A percentile compares a stretch with the other conserved stretches of the same genome.
These are phyloP conservation scores for Coelastrella sp. DNA, from an alignment of 139 green algal genomes.

Conservation along the genomic window DNA sequence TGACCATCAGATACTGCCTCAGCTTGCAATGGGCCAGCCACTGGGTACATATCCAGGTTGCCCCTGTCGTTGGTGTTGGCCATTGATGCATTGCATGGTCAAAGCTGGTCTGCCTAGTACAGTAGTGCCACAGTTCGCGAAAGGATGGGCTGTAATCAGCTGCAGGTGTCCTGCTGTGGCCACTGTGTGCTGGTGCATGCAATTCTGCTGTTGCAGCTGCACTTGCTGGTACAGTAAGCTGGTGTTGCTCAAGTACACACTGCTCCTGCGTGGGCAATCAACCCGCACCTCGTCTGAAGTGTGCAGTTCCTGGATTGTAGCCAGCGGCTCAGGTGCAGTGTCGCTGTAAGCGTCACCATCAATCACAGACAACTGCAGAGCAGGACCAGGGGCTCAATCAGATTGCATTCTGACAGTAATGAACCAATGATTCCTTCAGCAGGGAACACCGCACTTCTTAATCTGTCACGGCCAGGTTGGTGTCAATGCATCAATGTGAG, in stretches of 20 bases:
- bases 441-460: too few relatives aligned
- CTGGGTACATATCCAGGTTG: background rate
- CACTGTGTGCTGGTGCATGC: too few relatives aligned
- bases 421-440: too few relatives aligned
- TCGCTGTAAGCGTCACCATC: constrained; percentile 63
- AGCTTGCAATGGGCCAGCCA: background rate
- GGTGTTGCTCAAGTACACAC: background rate
- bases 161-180: too few relatives aligned
- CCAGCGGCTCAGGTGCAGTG: constrained; percentile 19
- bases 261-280: background rate
- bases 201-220: background rate
- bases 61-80: background rate
- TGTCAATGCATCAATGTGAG: too few relatives aligned
- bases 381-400: background rate
- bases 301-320: constrained; percentile 56
- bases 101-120: too few relatives aligned
- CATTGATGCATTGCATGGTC: too few relatives aligned
- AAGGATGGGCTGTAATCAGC: too few relatives aligned
- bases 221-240: background rate
- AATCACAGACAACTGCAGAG: constrained; percentile 62
- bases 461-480: too few relatives aligned
- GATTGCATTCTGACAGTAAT: background rate
- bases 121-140: too few relatives aligned
- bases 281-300: constrained; percentile 62
- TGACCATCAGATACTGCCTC: too few relatives aligned